Base-by-base conservation (phyloP, 805 yeast species). In the Maudiozyma barnettii region DNA sequence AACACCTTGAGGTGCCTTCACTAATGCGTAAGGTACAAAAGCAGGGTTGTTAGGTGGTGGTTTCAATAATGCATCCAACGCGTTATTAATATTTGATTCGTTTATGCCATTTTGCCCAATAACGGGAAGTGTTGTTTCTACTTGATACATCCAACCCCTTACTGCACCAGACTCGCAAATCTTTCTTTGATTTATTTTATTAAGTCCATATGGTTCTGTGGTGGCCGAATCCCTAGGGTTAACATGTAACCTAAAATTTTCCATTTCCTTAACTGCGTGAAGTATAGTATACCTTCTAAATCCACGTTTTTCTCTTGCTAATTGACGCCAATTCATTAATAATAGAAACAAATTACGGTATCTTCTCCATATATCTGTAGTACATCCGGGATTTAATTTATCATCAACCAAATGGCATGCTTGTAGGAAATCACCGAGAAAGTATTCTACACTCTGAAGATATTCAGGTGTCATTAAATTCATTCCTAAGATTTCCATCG, bases 251-350 rank as follows among this genome's bases (percentile, higher is more conserved):
- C 65, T 50, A 47, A 58, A 61, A 44, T 58, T 57, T 41, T 61
- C 66, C 54, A 61, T 50, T 45, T 61, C 66, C 43, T 59, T 57
- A 16, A 57, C 60, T 5, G 65, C 62, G 45, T 61, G 66, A 37
- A 59, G 41, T 35, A 61, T 51, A 1, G 65, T 58, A 42, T 53
- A 61, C 18, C 52, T 49, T 3, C 51, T 47, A 18, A 58, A 54
- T 13, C 54, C 51, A 51, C 66, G 57, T 48, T 58, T 56, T 14
- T 56, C 59, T 40, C 56, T 50, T 1, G 64, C 54, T 31, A 58
- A 53, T 44, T 61, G 61, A 44, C 65, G 53, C 66, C 66, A 61
- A 41, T 55, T 55, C 38, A 60, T 59, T 35, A 61, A 51, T 16
- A 58, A 43, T 3, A 59, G 51, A 43, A 60, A 57, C 12, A 60